Percentiles rank a stretch among this genome's conserved stretches.
Conservation (phyloP, 1,139 yeast genomes). For the Debaryomyces subglobosus region DNA sequence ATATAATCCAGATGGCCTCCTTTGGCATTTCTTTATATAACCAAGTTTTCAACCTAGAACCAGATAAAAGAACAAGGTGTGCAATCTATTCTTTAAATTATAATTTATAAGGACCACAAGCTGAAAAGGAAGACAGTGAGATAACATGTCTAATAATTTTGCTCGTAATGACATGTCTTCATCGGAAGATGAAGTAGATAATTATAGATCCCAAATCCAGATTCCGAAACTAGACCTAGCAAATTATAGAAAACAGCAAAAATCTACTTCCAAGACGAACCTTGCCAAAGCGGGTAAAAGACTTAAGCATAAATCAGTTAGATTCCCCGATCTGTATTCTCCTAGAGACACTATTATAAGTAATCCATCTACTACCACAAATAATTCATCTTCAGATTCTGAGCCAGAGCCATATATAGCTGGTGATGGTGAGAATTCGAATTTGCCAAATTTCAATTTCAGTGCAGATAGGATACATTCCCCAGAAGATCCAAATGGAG, state of each 20-base stretch:
- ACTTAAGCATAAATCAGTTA: constrained; percentile 26
- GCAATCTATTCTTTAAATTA: neutral
- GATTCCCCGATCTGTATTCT: constrained; percentile 34
- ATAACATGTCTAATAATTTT: constrained; percentile 3
- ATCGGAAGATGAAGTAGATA: constrained; percentile 29
- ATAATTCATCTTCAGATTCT: constrained; percentile 24
- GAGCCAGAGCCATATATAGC: constrained; percentile 17
- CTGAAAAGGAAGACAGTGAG: neutral
- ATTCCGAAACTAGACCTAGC: constrained; percentile 32
- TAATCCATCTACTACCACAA: constrained; percentile 28
- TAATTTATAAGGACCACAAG: neutral
- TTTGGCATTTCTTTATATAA: constrained; percentile 2
- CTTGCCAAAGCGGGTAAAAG: constrained; percentile 40
- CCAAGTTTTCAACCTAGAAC: neutral
- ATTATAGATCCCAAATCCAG: constrained; percentile 27
- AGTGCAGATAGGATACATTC: neutral
- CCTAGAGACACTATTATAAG: constrained; percentile 31
- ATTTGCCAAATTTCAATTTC: constrained; percentile 22
- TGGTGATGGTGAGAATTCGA: constrained; percentile 12
- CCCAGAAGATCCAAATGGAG: constrained; percentile 7
- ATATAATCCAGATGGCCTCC: constrained; percentile 4
- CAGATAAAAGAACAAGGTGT: neutral
- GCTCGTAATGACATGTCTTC: constrained; percentile 8
- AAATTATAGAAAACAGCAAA: constrained; percentile 27
- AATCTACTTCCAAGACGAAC: constrained; percentile 23